Evolutionary conservation across 257 asterid species (phyloP).

Genomic region (Hygrophila difformis): DNA sequence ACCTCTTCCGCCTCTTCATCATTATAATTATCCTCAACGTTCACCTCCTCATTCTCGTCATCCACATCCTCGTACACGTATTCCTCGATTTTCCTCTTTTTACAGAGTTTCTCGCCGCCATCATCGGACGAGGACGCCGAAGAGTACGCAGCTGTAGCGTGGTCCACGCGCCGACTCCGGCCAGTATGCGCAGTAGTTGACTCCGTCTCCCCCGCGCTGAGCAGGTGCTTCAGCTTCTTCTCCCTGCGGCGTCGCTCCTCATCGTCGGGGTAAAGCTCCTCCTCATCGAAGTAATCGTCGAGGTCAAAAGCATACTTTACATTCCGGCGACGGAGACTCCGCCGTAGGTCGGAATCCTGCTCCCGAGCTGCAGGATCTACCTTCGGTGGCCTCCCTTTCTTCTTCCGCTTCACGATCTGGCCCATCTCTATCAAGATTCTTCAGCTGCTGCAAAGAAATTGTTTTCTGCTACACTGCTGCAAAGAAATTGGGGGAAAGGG

Average conservation of each 20-base stretch:
- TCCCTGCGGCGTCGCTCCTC: conserved; percentile 61
- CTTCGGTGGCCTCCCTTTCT: conserved; percentile 85
- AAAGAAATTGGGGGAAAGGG: too few relatives aligned
- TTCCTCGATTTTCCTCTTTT: conserved; percentile 60
- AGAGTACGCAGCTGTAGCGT: conserved; percentile 31
- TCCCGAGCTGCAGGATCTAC: conserved; percentile 39
- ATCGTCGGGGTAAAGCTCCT: conserved; percentile 64
- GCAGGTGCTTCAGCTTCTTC: conserved; percentile 73
- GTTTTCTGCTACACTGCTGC: too few relatives aligned
- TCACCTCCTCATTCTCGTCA: conserved; percentile 24
- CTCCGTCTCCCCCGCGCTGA: conserved; percentile 23
- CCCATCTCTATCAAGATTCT: conserved; percentile 57
- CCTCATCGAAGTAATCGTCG: conserved; percentile 94
- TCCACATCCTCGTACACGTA: conserved; percentile 33
- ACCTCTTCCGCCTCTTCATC: conserved; percentile 47
- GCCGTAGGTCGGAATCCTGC: conserved; percentile 54
- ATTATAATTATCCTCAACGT: conserved; percentile 24
- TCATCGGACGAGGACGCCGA: conserved; percentile 37
- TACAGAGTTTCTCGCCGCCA: conserved; percentile 44
- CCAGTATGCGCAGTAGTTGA: conserved; percentile 15
- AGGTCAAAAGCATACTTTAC: conserved; percentile 85
- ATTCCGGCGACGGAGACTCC: conserved; percentile 85
- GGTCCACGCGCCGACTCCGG: conserved; percentile 38
- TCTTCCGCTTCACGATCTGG: conserved; percentile 86
- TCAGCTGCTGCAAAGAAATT: too few relatives aligned